Evolutionary conservation across 352 stramenopile species (phyloP).

Genomic region (Phytophthora foliorum): DNA sequence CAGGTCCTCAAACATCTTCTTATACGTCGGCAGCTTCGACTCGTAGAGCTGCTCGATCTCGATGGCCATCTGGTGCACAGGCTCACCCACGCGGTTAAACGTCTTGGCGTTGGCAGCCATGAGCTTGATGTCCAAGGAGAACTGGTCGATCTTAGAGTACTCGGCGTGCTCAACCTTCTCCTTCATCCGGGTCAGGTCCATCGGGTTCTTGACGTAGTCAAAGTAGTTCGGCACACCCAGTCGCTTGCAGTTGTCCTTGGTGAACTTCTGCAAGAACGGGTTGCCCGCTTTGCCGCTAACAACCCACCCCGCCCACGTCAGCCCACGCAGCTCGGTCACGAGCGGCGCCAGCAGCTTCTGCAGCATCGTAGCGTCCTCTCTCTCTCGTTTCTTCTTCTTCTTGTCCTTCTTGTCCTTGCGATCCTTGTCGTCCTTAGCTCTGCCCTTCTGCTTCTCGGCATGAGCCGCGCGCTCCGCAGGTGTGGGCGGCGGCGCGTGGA

Average conservation of each 20-base stretch:
- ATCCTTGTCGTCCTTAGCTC: constrained; percentile 77
- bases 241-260: constrained; percentile 86
- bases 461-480: constrained; percentile 41
- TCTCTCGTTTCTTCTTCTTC: constrained; percentile 86
- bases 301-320: constrained; percentile 83
- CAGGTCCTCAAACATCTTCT: constrained; percentile 79
- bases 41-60: constrained; percentile 84
- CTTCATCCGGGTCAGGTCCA: constrained; percentile 89
- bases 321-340: constrained; percentile 65
- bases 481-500: constrained; percentile 70
- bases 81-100: constrained; percentile 85
- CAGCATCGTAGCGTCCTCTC: constrained; percentile 71
- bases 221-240: constrained; percentile 89
- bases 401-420: constrained; percentile 88
- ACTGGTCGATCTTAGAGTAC: constrained; percentile 84
- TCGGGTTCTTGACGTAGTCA: constrained; percentile 83
- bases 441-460: constrained; percentile 63
- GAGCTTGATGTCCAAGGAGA: constrained; percentile 80
- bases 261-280: constrained; percentile 90
- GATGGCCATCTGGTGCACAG: constrained; percentile 86
- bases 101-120: constrained; percentile 87
- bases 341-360: constrained; percentile 82
- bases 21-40: constrained; percentile 72
- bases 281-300: constrained; percentile 79
- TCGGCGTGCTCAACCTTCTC: constrained; percentile 82